Evolutionary conservation across 805 yeast genomes (phyloP), one percentile per base, ranked within the genome.

Genomic region (Candida koratica): DNA sequence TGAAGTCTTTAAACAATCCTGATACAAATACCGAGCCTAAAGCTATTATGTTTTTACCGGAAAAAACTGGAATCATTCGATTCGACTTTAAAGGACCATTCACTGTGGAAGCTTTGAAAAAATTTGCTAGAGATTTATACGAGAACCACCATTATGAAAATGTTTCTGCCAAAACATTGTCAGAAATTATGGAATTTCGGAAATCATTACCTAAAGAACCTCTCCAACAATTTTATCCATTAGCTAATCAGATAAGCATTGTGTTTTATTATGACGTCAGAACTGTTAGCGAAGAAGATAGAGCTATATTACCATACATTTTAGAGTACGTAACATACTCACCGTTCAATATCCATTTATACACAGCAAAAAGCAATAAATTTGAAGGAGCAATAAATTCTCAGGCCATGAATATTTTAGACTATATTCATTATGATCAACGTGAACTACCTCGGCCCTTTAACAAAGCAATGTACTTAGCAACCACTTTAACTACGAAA

Each of bases 221-320:
- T 5, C 52, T 60, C 35, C 53, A 61, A 17, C 39, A 43, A 18
- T 52, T 49, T 44, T 53, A 67, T 60, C 80, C 49, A 54, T 49
- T 64, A 38, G 41, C 67, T 25, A 58, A 59, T 46, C 58, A 57
- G 41, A 59, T 79, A 3, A 66, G 78, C 0, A 73, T 81, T 43
- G 68, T 81, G 4, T 79, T 71, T 44, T 59, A 66, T 31, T 75
- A 69, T 49, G 80, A 78, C 39, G 56, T 58, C n/a, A 67, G 69
- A 13, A 61, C 75, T 0, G 60, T 61, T 4, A 65, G 77, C 1
- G 67, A 65, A 2, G 93, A 84, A 51, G 93, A 84, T 55, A 71
- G 69, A 44, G 72, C 72, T 18, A 56, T 82, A 4, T 60, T 84
- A 39, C 78, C 81, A 5, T 72, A 79, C 45, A 47, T 84, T 28